Evolutionary conservation across 768 basidiomycete genomes (phyloP), one percentile per base, ranked within the genome.

Genomic region (Crepidotus variabilis): DNA sequence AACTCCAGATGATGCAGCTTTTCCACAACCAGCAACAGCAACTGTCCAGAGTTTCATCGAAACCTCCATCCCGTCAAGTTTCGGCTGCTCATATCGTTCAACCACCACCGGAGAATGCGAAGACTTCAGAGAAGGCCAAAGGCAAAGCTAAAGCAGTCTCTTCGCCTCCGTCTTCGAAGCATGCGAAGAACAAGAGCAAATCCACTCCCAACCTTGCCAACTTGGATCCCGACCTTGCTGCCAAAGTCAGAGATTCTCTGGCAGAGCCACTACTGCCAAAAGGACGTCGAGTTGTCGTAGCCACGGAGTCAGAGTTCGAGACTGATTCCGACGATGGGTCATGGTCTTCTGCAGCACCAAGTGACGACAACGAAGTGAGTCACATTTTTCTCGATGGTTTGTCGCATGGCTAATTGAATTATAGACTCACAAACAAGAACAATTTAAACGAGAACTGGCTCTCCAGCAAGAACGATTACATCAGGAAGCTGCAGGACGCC

Each of bases 271-370:
- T 72, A 18, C 62, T 68, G 24, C 69, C 59, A 0, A 82, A 80
- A 47, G 55, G 55, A 20, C 55, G 55, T 11, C 36, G 36, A 46
- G 55, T 51, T 21, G 55, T 56, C 23, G 55, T 56, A 9, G 55
- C 33, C 43, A 51, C 7, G 28, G 85, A 86, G 36, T 76, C 72
- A 11, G 80, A 82, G 14, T 78, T 79, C 57, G 81, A 80, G 48
- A 80, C 80, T 43, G 83, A 75, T 57, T 69, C 72, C 2, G 76
- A 76, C 6, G 61, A 52, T 9, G 81, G 67, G 22, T 68, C 67
- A 46, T 88, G 86, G 86, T 81, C 80, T 43, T 85, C 82, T 6
- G 86, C 85, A 56, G 84, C 80, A 14, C 65, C 77, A 64, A 73
- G 75, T 21, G 74, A 70, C 22, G 76, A 73, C 16, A 46, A n/a